Conservation (phyloP, 164 flowering plant species). For the Echeveria elegans region DNA sequence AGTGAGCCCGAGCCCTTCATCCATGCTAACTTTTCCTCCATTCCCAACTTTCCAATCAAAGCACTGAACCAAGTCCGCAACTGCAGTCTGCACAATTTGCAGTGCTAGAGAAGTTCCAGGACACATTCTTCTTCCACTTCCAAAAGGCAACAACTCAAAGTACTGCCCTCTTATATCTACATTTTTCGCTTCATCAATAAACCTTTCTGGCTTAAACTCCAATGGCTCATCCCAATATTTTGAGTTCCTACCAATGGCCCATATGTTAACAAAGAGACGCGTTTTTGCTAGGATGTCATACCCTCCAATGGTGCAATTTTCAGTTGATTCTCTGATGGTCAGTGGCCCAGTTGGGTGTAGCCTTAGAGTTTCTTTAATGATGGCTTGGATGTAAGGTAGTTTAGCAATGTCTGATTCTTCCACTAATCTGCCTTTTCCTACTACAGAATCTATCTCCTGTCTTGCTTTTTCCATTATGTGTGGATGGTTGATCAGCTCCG, state of each 20-base stretch:
- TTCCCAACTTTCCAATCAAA: constrained; percentile 32
- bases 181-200: constrained; percentile 14
- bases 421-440: background rate
- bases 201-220: constrained; percentile 55
- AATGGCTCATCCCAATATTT: constrained; percentile 42
- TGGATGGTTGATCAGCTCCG: constrained; percentile 25
- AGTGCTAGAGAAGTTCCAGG: constrained; percentile 34
- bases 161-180: constrained; percentile 23
- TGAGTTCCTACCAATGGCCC: constrained; percentile 58
- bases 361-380: constrained; percentile 14
- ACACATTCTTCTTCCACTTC: constrained; percentile 44
- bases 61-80: constrained; percentile 45
- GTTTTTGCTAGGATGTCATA: constrained; percentile 34
- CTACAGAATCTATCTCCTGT: background rate
- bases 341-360: constrained; percentile 52
- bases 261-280: constrained; percentile 30
- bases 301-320: constrained; percentile 23
- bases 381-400: constrained; percentile 4
- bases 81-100: constrained; percentile 23
- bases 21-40: constrained; percentile 23
- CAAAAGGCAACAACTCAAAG: constrained; percentile 23
- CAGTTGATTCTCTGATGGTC: constrained; percentile 21
- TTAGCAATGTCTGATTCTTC: constrained; percentile 3
- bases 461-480: background rate
- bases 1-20: constrained; percentile 28